These are phyloP conservation scores for Phialocephala sp. DNA, from an alignment of 2,329 filamentous ascomycete species.

Conservation along the genomic window DNA sequence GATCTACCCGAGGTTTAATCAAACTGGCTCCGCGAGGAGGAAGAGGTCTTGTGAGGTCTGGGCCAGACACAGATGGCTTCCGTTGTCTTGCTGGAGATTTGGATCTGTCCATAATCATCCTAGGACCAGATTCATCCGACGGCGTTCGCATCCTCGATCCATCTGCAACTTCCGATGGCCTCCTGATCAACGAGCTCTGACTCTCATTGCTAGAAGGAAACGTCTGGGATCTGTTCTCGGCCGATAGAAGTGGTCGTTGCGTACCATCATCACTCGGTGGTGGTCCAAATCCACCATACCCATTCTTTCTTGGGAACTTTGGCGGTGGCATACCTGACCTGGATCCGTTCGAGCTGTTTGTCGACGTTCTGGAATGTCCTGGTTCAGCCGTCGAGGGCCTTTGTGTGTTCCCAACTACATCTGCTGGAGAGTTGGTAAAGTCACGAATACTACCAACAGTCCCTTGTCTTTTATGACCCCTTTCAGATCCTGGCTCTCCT, in stretches of 20 bases:
- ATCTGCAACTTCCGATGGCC: slow-evolving; percentile 33
- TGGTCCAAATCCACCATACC: slow-evolving; percentile 63
- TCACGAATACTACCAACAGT: slow-evolving; percentile 33
- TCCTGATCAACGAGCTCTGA: slow-evolving; percentile 29
- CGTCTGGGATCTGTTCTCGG: slow-evolving; percentile 41
- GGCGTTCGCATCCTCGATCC: slow-evolving; percentile 28
- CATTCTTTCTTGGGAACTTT: slow-evolving; percentile 50
- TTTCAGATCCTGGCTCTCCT: slow-evolving; percentile 31
- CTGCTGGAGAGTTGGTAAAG: slow-evolving; percentile 21
- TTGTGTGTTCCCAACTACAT: slow-evolving; percentile 22
- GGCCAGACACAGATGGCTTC: slow-evolving; percentile 38
- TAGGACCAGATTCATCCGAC: slow-evolving; percentile 23
- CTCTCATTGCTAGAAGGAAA: slow-evolving; percentile 37
- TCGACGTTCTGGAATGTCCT: slow-evolving; percentile 36
- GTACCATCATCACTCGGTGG: slow-evolving; percentile 48
- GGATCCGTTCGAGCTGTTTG: slow-evolving; percentile 35
- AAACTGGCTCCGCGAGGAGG: slow-evolving; percentile 42
- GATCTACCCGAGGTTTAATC: slow-evolving; percentile 33
- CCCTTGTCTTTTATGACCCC: slow-evolving; percentile 40
- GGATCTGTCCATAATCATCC: slow-evolving; percentile 16
- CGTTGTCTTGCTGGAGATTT: slow-evolving; percentile 28
- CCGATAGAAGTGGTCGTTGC: slow-evolving; percentile 46
- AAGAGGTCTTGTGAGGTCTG: slow-evolving; percentile 38
- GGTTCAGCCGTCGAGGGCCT: slow-evolving; percentile 33
- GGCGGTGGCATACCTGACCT: slow-evolving; percentile 28